Base-by-base conservation (phyloP, 306 rosid genomes). In the Casuarina equisetifolia region DNA sequence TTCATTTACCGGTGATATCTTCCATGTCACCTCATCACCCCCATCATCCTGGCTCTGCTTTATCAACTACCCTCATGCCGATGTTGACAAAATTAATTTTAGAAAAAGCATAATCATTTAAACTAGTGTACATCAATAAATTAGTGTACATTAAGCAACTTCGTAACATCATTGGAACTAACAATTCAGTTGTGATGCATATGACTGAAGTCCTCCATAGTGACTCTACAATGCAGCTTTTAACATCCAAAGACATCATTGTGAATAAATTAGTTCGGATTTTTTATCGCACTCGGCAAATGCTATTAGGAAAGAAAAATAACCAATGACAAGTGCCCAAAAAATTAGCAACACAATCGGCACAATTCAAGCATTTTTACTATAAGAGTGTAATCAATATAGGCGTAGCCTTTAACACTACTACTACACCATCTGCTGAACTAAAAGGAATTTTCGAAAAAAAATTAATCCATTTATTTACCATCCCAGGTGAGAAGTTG, bases 401-500 rank as follows among this genome's bases (percentile, higher is more conserved):
- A 8, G 1, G 11, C 51, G 13, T 48, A 13, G 11, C 11, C 51
- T 8, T 48, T 48, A 48, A 13, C 51, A 48, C 51, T 48, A 48
- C 51, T 48, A 48, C 9, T 48, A 48, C 51, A 48, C 3, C 13
- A 8, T 48, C 35, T 12, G 17, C 43, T 5, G 38, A 25, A 62
- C 69, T 62, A 36, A 6, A 35, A 62, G 35, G 44, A 19, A 15
- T 36, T 36, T 38, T 5, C 17, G 2, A 62, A 13, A 6, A 6
- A 32, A 4, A 36, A 25, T 0, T 25, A 25, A 25, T 25, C 32
- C 32, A 25, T 5, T 1, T 9, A 39, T 25, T 69, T 92, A 92
- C 98, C 98, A 94, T 92, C 38, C 98, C 98, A 25, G 98, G 97
- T 2, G 97, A 94, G 84, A 94, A 94, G 79, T 90, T 92, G 86